A percentile compares a stretch with the other conserved stretches of the same genome.
phyloP scores from a whole-genome alignment of 768 basidiomycete genomes.

The Cystobasidiopsis lactophilus region DNA sequence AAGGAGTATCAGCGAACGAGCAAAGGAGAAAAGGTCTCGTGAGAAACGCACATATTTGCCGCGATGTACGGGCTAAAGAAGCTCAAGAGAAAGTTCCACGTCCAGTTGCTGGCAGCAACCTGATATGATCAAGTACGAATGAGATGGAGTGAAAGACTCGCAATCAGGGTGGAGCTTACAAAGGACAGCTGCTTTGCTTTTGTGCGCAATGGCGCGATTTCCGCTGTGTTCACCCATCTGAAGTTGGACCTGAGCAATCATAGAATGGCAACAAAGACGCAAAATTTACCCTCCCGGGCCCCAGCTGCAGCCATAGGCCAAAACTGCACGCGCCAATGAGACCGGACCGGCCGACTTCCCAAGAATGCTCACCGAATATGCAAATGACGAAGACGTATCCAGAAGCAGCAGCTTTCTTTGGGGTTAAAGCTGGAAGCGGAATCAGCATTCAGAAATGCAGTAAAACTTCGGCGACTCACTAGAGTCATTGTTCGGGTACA shows the following conservation, averaged over 20 bases:
- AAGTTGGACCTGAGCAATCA: not conserved
- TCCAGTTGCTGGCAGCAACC: constrained; percentile 1
- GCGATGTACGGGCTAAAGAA: not conserved
- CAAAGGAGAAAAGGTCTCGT: too few relatives aligned
- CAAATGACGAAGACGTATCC: constrained; percentile 7
- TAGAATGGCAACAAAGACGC: not conserved
- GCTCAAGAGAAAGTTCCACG: not conserved
- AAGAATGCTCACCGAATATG: not conserved
- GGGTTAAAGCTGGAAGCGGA: too few relatives aligned
- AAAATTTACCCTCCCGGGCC: constrained; percentile 2
- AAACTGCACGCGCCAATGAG: not conserved
- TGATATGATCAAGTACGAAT: too few relatives aligned
- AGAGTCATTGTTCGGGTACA: constrained; percentile 10
- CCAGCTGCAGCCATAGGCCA: constrained; percentile 5
- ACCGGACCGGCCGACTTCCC: too few relatives aligned
- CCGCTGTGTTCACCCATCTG: constrained; percentile 6
- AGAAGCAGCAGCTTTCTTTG: not conserved
- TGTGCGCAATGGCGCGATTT: constrained; percentile 7
- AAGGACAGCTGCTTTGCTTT: constrained; percentile 10
- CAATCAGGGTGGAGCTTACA: not conserved
- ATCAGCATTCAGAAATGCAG: too few relatives aligned
- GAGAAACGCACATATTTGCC: not conserved
- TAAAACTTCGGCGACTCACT: not conserved
- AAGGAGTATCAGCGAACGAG: constrained; percentile 1
- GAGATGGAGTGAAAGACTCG: not conserved